These are phyloP conservation scores for Terana coerulea DNA, from an alignment of 768 basidiomycete genomes.

Conservation along the genomic window DNA sequence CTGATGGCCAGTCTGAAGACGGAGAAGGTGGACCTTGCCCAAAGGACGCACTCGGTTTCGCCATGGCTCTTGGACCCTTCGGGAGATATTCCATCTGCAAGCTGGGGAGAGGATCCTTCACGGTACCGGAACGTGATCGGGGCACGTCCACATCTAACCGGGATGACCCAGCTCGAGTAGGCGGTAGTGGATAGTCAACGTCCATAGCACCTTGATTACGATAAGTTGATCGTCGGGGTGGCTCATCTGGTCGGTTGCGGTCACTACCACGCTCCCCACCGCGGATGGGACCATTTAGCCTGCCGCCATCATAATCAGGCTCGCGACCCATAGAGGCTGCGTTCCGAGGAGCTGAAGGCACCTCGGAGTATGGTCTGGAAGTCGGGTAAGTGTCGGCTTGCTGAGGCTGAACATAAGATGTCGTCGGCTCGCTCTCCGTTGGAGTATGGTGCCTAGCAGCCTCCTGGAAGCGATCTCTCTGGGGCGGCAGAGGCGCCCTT, in stretches of 20 bases:
- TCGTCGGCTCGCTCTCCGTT: too few relatives aligned
- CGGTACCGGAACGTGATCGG: not conserved
- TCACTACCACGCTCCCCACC: too few relatives aligned
- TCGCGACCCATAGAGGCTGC: too few relatives aligned
- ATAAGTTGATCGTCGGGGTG: not conserved
- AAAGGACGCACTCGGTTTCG: not conserved
- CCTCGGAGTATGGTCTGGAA: not conserved
- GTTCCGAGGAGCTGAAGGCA: not conserved
- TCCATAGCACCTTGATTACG: not conserved
- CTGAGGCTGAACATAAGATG: not conserved
- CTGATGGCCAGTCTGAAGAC: not conserved
- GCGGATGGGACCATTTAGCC: too few relatives aligned
- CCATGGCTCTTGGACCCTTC: conserved; percentile 1
- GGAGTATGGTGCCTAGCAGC: not conserved
- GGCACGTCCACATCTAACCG: not conserved
- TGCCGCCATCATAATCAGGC: not conserved
- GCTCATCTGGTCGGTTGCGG: too few relatives aligned
- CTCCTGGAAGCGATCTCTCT: not conserved
- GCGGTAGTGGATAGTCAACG: not conserved
- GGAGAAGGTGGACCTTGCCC: not conserved
- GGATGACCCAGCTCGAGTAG: not conserved
- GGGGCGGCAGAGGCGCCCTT: conserved; percentile 1
- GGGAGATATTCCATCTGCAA: not conserved
- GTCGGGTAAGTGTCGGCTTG: not conserved
- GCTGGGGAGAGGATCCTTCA: not conserved